Evolutionary conservation across 2,329 filamentous ascomycete species (phyloP).

Genomic region (Pyrenophora seminiperda): DNA sequence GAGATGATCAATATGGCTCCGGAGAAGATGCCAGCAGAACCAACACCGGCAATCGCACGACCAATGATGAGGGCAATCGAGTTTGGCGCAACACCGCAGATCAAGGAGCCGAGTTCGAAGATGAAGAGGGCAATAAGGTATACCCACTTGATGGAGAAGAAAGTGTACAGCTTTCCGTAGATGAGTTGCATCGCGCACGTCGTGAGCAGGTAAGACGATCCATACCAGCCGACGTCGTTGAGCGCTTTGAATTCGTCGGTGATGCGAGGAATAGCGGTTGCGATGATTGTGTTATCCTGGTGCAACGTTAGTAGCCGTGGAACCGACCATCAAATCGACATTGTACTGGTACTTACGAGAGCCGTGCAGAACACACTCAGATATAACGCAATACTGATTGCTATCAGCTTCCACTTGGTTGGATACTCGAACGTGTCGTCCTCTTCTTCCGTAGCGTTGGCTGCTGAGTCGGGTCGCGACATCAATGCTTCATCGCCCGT

Average conservation of each 20-base stretch:
- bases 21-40: slow-evolving; percentile 57
- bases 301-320: background rate
- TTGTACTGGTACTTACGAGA: slow-evolving; percentile 29
- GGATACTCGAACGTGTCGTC: slow-evolving; percentile 45
- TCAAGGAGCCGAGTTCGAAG: slow-evolving; percentile 59
- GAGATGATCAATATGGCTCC: slow-evolving; percentile 57
- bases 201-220: slow-evolving; percentile 50
- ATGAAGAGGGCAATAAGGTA: slow-evolving; percentile 53
- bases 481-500: slow-evolving; percentile 7
- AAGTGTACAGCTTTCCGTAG: slow-evolving; percentile 54
- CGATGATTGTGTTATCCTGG: slow-evolving; percentile 56
- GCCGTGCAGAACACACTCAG: slow-evolving; percentile 49
- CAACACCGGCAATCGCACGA: slow-evolving; percentile 57
- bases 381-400: slow-evolving; percentile 43
- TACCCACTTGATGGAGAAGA: slow-evolving; percentile 55
- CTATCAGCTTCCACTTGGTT: slow-evolving; percentile 39
- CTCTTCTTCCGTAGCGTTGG: slow-evolving; percentile 24
- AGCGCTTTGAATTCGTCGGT: slow-evolving; percentile 55
- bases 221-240: slow-evolving; percentile 56
- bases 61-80: slow-evolving; percentile 58
- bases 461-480: slow-evolving; percentile 26
- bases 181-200: slow-evolving; percentile 49
- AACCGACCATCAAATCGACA: background rate
- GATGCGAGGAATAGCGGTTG: slow-evolving; percentile 55
- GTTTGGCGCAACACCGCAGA: slow-evolving; percentile 59